These are phyloP conservation scores for Barbatosphaeria neglecta DNA, from an alignment of 495 filamentous ascomycete species.

Conservation along the genomic window DNA sequence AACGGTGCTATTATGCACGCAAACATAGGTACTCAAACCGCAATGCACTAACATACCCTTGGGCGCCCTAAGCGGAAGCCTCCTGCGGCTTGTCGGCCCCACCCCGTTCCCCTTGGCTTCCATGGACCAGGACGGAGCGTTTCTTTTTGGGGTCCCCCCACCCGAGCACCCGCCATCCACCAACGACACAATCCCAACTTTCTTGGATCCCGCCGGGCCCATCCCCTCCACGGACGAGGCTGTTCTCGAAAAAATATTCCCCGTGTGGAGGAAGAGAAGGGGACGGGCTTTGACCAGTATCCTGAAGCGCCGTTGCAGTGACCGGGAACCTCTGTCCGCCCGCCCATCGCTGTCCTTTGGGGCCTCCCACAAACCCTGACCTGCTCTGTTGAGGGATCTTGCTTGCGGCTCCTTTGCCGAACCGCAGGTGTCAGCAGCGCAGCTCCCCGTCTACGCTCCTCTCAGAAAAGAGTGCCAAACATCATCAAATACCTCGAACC, in stretches of 20 bases:
- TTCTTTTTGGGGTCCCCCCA: background rate
- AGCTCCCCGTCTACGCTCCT: background rate
- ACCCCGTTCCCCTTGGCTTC: no score
- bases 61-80: no score
- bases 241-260: background rate
- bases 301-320: no score
- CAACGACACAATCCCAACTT: background rate
- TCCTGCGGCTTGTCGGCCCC: no score
- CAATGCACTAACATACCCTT: no score
- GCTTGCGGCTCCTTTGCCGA: background rate
- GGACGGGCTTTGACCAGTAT: background rate
- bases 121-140: background rate
- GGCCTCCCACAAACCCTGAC: no score
- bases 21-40: no score
- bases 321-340: no score
- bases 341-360: no score
- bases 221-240: background rate
- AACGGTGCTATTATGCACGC: no score
- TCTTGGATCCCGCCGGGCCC: background rate
- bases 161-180: background rate
- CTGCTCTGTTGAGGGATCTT: no score
- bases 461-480: background rate
- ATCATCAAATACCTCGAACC: background rate
- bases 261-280: background rate
- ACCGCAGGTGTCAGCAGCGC: background rate